Percentiles rank a stretch among this genome's conserved stretches.
Conservation (phyloP, 495 filamentous ascomycete genomes). For the Lophium mytilinum region DNA sequence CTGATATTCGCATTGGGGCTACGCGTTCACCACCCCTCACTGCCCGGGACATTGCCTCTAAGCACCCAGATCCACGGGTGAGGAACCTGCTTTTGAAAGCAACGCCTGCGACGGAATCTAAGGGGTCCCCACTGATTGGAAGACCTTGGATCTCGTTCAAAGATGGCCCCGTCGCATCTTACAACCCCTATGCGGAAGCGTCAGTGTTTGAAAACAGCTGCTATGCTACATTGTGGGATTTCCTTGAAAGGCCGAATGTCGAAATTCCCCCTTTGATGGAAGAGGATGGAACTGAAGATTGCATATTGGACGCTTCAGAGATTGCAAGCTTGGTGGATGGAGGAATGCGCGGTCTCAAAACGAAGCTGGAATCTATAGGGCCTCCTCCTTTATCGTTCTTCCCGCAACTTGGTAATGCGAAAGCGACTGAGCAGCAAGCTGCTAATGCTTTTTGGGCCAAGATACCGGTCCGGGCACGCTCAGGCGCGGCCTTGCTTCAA, state of each 20-base stretch:
- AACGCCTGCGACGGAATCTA: background rate
- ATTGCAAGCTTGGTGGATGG: background rate
- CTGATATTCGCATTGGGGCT: background rate
- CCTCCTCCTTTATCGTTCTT: constrained; percentile 4
- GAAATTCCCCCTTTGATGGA: background rate
- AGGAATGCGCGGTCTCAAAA: background rate
- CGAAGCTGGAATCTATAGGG: background rate
- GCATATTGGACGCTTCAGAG: background rate
- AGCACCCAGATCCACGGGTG: constrained; percentile 7
- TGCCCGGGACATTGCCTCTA: background rate
- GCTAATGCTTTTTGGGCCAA: constrained; percentile 1
- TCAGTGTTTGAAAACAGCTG: background rate
- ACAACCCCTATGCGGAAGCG: background rate
- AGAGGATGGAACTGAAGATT: background rate
- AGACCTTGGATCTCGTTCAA: background rate
- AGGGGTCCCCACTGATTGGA: background rate
- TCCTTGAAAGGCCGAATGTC: background rate
- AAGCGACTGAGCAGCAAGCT: background rate
- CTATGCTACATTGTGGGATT: constrained; percentile 4
- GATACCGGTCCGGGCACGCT: background rate
- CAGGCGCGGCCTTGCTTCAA: background rate
- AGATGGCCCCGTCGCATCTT: background rate
- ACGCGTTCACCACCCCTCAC: background rate
- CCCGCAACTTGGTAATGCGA: constrained; percentile 2
- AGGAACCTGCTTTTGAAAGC: constrained; percentile 1